Conservation (phyloP, 345 rosid genomes). For the Syzygium aqueum region DNA sequence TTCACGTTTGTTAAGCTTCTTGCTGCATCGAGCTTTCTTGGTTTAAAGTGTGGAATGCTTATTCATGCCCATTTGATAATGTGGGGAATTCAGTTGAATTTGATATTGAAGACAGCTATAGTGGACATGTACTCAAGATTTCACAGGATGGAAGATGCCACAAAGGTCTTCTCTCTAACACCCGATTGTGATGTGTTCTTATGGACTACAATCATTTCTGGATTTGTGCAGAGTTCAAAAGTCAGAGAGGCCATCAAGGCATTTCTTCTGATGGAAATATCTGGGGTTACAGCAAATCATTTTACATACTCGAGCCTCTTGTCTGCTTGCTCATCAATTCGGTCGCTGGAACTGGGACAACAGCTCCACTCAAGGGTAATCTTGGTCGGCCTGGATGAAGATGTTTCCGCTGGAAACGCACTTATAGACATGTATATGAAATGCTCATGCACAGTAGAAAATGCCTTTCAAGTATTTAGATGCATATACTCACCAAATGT, state of each 20-base stretch:
- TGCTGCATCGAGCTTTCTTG: conserved; percentile 27
- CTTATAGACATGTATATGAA: conserved; percentile 65
- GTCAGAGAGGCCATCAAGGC: conserved; percentile 33
- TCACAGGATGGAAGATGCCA: conserved; percentile 35
- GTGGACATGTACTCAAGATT: conserved; percentile 49
- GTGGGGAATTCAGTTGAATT: conserved; percentile 37
- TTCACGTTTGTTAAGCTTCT: conserved; percentile 56
- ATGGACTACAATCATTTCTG: conserved; percentile 54
- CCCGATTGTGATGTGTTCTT: conserved; percentile 34
- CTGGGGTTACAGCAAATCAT: conserved; percentile 32
- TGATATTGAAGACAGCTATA: conserved; percentile 56
- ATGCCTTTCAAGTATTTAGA: conserved; percentile 36
- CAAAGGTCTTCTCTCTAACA: conserved; percentile 30
- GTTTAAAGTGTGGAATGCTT: conserved; percentile 36
- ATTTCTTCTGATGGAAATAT: conserved; percentile 38
- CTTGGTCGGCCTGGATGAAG: conserved; percentile 31
- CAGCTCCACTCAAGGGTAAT: conserved; percentile 53
- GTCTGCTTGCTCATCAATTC: conserved; percentile 25
- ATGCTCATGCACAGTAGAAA: conserved; percentile 27
- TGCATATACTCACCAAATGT: conserved; percentile 38
- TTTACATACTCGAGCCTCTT: conserved; percentile 17
- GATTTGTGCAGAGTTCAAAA: conserved; percentile 31
- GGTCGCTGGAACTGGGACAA: conserved; percentile 34
- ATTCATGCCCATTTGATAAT: conserved; percentile 42
- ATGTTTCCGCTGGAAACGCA: conserved; percentile 48